Evolutionary conservation across 2,329 filamentous ascomycete genomes (phyloP).

Genomic region (Fusarium torulosum): DNA sequence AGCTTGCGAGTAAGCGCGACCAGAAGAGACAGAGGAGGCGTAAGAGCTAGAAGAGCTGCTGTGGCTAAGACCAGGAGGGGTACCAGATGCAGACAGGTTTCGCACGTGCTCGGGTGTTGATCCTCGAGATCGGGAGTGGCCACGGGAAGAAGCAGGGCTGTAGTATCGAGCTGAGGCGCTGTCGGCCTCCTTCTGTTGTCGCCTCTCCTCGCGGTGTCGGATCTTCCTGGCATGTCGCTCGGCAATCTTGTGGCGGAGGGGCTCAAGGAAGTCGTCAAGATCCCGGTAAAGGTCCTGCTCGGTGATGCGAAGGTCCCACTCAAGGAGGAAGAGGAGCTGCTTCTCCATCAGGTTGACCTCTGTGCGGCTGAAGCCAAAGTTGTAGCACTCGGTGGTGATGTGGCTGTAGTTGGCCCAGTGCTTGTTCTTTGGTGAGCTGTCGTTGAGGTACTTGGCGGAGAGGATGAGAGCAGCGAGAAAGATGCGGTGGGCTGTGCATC

Average conservation of each 20-base stretch:
- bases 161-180: slow-evolving; percentile 56
- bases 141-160: slow-evolving; percentile 62
- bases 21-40: slow-evolving; percentile 62
- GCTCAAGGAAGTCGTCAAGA: slow-evolving; percentile 88
- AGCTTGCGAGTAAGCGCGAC: slow-evolving; percentile 63
- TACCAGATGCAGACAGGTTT: slow-evolving; percentile 51
- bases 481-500: slow-evolving; percentile 97
- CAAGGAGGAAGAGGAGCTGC: slow-evolving; percentile 92
- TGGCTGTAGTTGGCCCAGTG: slow-evolving; percentile 97
- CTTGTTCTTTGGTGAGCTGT: slow-evolving; percentile 99
- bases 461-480: slow-evolving; percentile 89
- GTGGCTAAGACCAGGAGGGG: slow-evolving; percentile 63
- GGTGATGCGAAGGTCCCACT: slow-evolving; percentile 92
- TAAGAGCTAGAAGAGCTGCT: slow-evolving; percentile 65
- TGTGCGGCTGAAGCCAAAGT: slow-evolving; percentile 91
- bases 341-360: slow-evolving; percentile 99
- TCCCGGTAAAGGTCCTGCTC: slow-evolving; percentile 88
- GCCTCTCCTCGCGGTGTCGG: slow-evolving; percentile 62
- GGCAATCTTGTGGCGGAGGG: slow-evolving; percentile 75
- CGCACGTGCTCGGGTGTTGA: slow-evolving; percentile 58
- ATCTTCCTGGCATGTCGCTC: slow-evolving; percentile 64
- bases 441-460: slow-evolving; percentile 97
- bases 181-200: slow-evolving; percentile 55
- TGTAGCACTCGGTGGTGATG: slow-evolving; percentile 72
- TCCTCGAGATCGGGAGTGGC: slow-evolving; percentile 58